These are phyloP conservation scores for Vigna hirtella DNA, from an alignment of 306 rosid genomes.

Conservation along the genomic window DNA sequence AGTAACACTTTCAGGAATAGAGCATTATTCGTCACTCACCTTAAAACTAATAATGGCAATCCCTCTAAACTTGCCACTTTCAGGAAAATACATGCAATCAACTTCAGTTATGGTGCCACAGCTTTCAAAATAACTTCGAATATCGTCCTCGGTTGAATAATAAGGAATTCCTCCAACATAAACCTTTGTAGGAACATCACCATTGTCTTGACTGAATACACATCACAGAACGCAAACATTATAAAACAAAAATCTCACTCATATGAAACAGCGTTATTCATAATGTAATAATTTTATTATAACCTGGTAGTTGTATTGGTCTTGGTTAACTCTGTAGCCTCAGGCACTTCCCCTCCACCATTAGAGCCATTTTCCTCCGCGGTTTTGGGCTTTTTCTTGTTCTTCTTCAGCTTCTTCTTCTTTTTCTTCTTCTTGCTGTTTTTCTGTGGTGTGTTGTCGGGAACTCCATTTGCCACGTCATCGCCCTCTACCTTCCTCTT, in stretches of 20 bases:
- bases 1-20: background rate
- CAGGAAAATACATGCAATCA: conserved; percentile 93
- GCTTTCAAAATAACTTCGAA: conserved; percentile 81
- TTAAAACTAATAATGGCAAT: conserved; percentile 86
- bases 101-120: conserved; percentile 89
- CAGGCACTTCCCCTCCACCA: conserved; percentile 44
- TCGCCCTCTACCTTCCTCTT: conserved; percentile 48
- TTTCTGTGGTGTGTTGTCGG: conserved; percentile 35
- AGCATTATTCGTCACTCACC: conserved; percentile 53
- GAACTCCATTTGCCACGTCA: conserved; percentile 46
- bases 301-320: conserved; percentile 56
- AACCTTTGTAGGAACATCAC: conserved; percentile 63
- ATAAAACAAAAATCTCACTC: conserved; percentile 12
- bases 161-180: conserved; percentile 96
- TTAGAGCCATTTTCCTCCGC: conserved; percentile 45
- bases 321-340: conserved; percentile 45
- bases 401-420: conserved; percentile 34
- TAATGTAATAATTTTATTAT: background rate
- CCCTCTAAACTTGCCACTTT: conserved; percentile 93
- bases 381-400: conserved; percentile 31
- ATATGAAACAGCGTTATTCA: background rate
- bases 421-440: conserved; percentile 23
- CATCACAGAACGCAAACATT: conserved; percentile 33
- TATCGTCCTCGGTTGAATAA: conserved; percentile 93
- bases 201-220: conserved; percentile 56